Conservation (phyloP, 768 basidiomycete species). For the Tulasnella sp. region DNA sequence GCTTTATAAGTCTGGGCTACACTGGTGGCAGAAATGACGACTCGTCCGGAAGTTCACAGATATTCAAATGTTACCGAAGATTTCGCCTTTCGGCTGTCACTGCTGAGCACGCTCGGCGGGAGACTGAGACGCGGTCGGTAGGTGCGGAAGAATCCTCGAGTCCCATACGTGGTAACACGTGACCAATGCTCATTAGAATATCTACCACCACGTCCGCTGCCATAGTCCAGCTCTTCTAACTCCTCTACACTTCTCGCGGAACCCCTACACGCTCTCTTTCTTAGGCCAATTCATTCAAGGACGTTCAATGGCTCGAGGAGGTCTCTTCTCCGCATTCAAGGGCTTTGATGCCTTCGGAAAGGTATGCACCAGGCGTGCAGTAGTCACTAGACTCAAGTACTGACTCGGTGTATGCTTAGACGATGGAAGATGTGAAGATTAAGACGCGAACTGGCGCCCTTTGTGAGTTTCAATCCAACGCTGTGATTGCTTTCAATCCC, state of each 20-base stretch:
- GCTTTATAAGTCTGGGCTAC: no score
- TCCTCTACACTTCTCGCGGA: background rate
- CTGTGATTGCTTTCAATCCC: conserved; percentile 10
- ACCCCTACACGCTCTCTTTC: background rate
- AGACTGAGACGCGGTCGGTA: no score
- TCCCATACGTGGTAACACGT: background rate
- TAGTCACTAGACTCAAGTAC: no score
- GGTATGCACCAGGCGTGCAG: conserved; percentile 37
- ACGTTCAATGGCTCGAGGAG: conserved; percentile 27
- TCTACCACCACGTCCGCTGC: conserved; percentile 2
- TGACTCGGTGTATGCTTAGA: conserved; percentile 48
- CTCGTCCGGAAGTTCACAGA: no score
- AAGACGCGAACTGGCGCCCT: conserved; percentile 91
- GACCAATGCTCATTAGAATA: no score
- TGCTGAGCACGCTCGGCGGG: no score
- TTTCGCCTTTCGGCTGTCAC: no score
- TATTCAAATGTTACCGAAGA: no score
- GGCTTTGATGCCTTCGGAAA: conserved; percentile 99
- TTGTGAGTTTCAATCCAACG: conserved; percentile 39
- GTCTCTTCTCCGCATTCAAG: conserved; percentile 42
- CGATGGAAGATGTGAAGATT: conserved; percentile 98
- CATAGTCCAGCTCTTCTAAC: background rate
- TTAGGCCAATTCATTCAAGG: background rate
- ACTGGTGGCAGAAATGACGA: no score
- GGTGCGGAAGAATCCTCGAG: background rate